Conservation (phyloP, 2,329 filamentous ascomycete species). For the Aquanectria penicillioides region DNA sequence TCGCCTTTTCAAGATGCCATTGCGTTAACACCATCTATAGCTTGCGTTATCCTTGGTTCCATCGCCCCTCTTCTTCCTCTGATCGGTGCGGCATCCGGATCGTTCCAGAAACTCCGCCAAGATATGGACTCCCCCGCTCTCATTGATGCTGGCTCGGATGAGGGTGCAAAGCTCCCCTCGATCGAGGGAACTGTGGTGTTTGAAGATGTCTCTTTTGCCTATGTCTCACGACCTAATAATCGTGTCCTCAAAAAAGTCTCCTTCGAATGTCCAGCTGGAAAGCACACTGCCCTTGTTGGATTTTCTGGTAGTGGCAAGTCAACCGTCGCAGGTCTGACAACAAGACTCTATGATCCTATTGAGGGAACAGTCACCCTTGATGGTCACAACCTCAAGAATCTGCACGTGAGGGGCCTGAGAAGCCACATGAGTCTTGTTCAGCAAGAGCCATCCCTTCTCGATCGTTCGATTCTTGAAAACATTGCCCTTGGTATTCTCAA, state of each 20-base stretch:
- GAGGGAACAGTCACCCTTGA: constrained; percentile 59
- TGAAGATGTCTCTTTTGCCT: constrained; percentile 55
- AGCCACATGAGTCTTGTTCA: constrained; percentile 57
- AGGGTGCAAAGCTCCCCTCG: constrained; percentile 53
- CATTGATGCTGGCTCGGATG: constrained; percentile 55
- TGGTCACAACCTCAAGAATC: constrained; percentile 56
- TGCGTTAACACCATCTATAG: no score
- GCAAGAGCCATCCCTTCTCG: constrained; percentile 56
- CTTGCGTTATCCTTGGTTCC: constrained; percentile 70
- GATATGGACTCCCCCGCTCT: constrained; percentile 64
- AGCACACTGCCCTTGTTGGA: constrained; percentile 67
- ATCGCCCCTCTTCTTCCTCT: constrained; percentile 72
- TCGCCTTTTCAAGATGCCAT: no score
- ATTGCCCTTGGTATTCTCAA: constrained; percentile 61
- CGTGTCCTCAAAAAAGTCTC: constrained; percentile 55
- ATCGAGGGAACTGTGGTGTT: constrained; percentile 52
- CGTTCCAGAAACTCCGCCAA: constrained; percentile 66
- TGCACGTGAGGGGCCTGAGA: constrained; percentile 58
- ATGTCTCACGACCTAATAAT: constrained; percentile 54
- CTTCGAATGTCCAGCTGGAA: constrained; percentile 58
- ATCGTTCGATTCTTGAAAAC: constrained; percentile 60
- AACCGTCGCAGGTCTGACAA: constrained; percentile 63
- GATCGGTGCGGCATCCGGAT: constrained; percentile 65
- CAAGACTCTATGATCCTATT: constrained; percentile 67
- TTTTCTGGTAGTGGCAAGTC: constrained; percentile 68